Evolutionary conservation across 306 rosid genomes (phyloP).

Genomic region (Cucurbita argyrosperma): DNA sequence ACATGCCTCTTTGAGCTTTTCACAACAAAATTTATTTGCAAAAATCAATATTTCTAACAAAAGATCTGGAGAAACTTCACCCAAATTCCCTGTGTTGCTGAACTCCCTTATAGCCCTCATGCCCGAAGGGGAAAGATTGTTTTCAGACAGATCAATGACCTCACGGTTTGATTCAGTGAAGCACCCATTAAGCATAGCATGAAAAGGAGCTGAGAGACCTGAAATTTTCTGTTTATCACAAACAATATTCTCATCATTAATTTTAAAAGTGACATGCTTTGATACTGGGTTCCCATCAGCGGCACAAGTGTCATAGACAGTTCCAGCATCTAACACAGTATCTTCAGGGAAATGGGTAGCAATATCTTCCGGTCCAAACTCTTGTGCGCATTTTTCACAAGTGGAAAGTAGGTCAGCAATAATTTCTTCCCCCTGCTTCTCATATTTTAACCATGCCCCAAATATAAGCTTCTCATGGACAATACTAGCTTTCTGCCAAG

Average conservation of each 20-base stretch:
- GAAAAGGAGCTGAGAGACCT: constrained; percentile 70
- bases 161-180: constrained; percentile 69
- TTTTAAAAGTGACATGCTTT: constrained; percentile 37
- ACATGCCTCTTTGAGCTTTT: constrained; percentile 60
- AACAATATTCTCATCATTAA: constrained; percentile 56
- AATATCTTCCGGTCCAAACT: constrained; percentile 52
- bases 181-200: constrained; percentile 73
- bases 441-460: constrained; percentile 92
- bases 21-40: constrained; percentile 74
- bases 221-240: constrained; percentile 76
- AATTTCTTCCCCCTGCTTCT: constrained; percentile 69
- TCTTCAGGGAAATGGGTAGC: constrained; percentile 38
- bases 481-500: constrained; percentile 69
- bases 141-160: constrained; percentile 65
- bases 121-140: constrained; percentile 57
- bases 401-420: constrained; percentile 48
- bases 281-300: constrained; percentile 33
- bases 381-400: constrained; percentile 62
- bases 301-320: constrained; percentile 26
- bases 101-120: constrained; percentile 61
- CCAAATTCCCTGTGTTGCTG: constrained; percentile 40
- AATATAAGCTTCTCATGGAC: constrained; percentile 65
- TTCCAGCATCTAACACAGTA: not conserved
- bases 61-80: constrained; percentile 45
- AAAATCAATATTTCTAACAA: constrained; percentile 67